A percentile compares a stretch with the other conserved stretches of the same genome.
Conservation (phyloP, 768 basidiomycete species). For the Naganishia antarctica region DNA sequence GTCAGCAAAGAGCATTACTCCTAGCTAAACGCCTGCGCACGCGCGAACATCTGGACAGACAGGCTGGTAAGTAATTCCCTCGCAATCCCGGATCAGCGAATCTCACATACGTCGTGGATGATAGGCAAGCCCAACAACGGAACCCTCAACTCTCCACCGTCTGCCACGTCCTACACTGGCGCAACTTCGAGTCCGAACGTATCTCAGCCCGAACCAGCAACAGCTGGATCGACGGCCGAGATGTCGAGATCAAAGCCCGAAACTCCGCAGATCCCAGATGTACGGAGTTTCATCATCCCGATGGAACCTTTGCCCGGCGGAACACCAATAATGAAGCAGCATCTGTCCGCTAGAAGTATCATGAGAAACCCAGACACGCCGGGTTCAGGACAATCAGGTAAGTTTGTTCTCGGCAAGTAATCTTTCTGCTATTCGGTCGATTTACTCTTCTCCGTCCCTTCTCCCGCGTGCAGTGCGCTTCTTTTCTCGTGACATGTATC, state of each 20-base stretch:
- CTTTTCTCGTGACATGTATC: slow-evolving; percentile 10
- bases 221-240: neutral
- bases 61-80: no score
- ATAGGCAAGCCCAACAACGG: no score
- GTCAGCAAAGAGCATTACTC: no score
- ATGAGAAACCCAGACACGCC: slow-evolving; percentile 10
- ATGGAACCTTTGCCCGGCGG: neutral
- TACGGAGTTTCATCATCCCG: neutral
- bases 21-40: no score
- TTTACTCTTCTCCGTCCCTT: neutral
- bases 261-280: neutral
- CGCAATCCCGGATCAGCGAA: no score
- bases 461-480: neutral
- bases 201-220: no score
- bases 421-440: neutral
- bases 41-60: no score
- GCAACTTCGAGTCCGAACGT: no score
- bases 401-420: neutral
- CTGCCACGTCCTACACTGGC: no score
- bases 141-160: no score
- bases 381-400: slow-evolving; percentile 16
- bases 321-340: neutral
- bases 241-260: neutral
- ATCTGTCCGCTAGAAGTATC: neutral
- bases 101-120: no score